Evolutionary conservation across 2,329 filamentous ascomycete genomes (phyloP), one percentile per base, ranked within the genome.

Genomic region (Neofusicoccum ribis): DNA sequence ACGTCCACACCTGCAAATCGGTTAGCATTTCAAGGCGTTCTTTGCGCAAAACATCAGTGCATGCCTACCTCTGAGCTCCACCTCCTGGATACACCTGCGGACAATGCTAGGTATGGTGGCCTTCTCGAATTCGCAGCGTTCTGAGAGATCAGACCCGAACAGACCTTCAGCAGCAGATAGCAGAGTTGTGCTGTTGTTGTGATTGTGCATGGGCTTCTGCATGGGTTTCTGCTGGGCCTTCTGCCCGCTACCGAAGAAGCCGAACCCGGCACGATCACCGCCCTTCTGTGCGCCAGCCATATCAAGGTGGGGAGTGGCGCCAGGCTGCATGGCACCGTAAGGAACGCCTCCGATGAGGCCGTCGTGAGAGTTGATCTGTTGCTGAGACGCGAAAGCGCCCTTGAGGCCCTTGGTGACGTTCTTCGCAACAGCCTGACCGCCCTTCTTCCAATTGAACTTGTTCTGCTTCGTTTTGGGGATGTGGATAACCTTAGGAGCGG

Each of bases 391-490:
- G 66, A 97, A 96, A 5, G 93, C 93, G 63, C 93, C 91, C 78
- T 96, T 97, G 77, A 98, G 88, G 61, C 93, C 93, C 81, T 97
- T 97, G 67, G 91, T 91, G 60, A 98, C 91, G 73, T 93, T 94
- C 78, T 97, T 96, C 34, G 93, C 93, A 71, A 98, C 89, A 64
- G 91, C 93, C 79, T 96, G 94, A 44, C 92, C 92, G 44, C 93
- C 93, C 82, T 96, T 97, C 85, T 97, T 97, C 93, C 95, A 98
- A 80, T 97, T 97, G 80, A 97, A 97, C 77, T 97, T 98, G 82
- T 93, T 96, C 63, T 90, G 88, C 75, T 97, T 93, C 80, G 73
- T 73, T 68, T 97, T 98, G 72, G 93, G 89, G 68, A 98, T 96
- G 72, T 95, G 96, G 67, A 98, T 91, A 39, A 98, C 91, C 67